Percentiles rank a stretch among this genome's conserved stretches.
Evolutionary conservation across 2,329 filamentous ascomycete species (phyloP).

Genomic region (Trematosphaeria pertusa): DNA sequence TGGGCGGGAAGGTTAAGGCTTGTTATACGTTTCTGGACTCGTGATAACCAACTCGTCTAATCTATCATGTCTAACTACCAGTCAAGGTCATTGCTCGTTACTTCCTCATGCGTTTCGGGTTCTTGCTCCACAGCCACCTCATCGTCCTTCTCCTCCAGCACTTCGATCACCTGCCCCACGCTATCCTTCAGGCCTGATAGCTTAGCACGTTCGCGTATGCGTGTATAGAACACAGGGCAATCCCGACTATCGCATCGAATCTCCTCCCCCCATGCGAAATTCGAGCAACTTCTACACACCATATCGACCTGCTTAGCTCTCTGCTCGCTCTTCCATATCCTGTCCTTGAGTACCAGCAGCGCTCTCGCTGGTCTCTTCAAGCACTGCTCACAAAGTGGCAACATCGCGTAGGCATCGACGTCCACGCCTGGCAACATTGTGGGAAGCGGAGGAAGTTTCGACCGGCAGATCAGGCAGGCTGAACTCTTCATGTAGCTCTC

Average conservation of each 20-base stretch:
- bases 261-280: constrained; percentile 73
- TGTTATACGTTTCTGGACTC: constrained; percentile 19
- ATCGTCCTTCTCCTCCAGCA: constrained; percentile 30
- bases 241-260: constrained; percentile 90
- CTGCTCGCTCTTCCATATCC: constrained; percentile 69
- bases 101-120: too few species aligned
- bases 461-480: constrained; percentile 77
- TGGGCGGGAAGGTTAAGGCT: constrained; percentile 12
- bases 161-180: constrained; percentile 32
- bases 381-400: constrained; percentile 67
- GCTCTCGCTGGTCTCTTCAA: constrained; percentile 63
- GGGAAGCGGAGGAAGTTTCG: constrained; percentile 58
- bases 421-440: constrained; percentile 20
- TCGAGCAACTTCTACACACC: constrained; percentile 82
- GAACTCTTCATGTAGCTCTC: constrained; percentile 90
- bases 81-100: neutral
- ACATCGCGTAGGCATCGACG: constrained; percentile 23
- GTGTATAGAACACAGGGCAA: constrained; percentile 89
- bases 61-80: neutral
- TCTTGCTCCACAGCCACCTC: neutral
- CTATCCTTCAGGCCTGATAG: constrained; percentile 30
- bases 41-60: neutral
- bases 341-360: constrained; percentile 67
- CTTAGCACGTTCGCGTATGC: constrained; percentile 64
- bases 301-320: constrained; percentile 68